These are phyloP conservation scores for Linnemannia zychae DNA, from an alignment of 192 early-diverging fungal genomes.

Conservation along the genomic window DNA sequence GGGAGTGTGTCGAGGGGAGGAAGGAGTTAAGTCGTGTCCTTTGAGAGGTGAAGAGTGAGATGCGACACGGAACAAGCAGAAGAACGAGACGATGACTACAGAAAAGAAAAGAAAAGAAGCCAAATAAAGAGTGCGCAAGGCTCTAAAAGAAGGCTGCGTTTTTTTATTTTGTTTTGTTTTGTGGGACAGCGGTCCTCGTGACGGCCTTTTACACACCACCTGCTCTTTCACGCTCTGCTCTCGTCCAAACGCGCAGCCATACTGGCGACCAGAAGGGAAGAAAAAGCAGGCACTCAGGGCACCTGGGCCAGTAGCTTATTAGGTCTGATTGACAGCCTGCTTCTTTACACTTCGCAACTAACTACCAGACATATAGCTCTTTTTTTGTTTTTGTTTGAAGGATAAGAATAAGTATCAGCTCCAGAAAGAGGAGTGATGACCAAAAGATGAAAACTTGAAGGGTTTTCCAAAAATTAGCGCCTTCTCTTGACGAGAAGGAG, in stretches of 20 bases:
- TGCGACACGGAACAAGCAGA: neutral
- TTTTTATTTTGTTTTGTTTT: constrained; percentile 7
- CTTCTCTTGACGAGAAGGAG: constrained; percentile 14
- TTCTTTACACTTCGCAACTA: neutral
- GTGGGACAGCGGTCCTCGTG: neutral
- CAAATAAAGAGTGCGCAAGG: neutral
- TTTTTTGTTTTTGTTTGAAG: neutral
- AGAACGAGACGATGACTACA: too few relatives aligned
- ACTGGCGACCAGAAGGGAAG: too few relatives aligned
- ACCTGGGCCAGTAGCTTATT: too few relatives aligned
- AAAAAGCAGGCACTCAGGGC: too few relatives aligned
- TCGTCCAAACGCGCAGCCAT: neutral
- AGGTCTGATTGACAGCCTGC: too few relatives aligned
- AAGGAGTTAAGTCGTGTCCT: neutral
- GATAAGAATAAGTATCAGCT: neutral
- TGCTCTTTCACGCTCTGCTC: neutral
- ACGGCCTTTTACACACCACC: neutral
- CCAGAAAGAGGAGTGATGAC: neutral
- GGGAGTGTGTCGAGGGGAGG: neutral
- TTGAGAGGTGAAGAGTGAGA: neutral
- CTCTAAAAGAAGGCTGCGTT: neutral
- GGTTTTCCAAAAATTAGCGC: constrained; percentile 38
- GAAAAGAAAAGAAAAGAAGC: neutral
- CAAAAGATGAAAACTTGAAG: neutral
- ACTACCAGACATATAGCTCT: neutral